Base-by-base conservation (phyloP, 768 basidiomycete species). In the Naganishia vaughanmartiniae region DNA sequence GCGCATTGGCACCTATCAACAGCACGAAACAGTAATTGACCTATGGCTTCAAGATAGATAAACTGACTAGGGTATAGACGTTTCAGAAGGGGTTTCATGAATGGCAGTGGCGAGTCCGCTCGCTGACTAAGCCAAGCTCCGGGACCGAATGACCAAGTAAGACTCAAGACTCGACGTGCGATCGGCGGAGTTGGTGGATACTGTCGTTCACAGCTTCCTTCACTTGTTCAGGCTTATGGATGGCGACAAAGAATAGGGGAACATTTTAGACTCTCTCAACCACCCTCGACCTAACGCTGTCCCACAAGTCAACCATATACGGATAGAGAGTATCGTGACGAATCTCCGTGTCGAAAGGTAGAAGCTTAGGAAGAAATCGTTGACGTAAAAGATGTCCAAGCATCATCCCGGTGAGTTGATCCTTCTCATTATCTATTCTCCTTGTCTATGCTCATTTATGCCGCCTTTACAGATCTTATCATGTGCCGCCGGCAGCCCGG, bases 401-500 rank as follows among this genome's bases (percentile, higher is more conserved):
- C 92, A 93, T 81, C 91, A 92, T 82, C 91, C 91, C 72, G 90
- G 90, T 90, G 68, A 45, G 81, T 71, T 19, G 60, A n/a, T 7
- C 28, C 28, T n/a, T 31, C 56, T 21, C 39, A 26, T 21, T 53
- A 33, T 30, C n/a, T 4, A 48, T 33, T 65, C 28, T 15, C 21
- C 39, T 66, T n/a, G 19, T 6, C 14, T 58, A 34, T 26, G 7
- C 58, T 48, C 54, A 10, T 30, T n/a, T n/a, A 6, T n/a, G 51
- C 33, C 58, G 3, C 15, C 12, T 0, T 9, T 48, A 36, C 65
- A 94, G 95, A 99, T 88, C 83, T 99, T 55, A 94, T 99, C 75
- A 95, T 97, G 93, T 99, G 95, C 83, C 86, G 95, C 81, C 89
- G 93, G 70, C 94, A 98, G 82, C 90, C 96, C 75, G 96, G 96